Percentiles rank a stretch among this genome's conserved stretches.
These are phyloP conservation scores for Areca catechu DNA, from an alignment of 176 grass and related monocot species.

Conservation along the genomic window DNA sequence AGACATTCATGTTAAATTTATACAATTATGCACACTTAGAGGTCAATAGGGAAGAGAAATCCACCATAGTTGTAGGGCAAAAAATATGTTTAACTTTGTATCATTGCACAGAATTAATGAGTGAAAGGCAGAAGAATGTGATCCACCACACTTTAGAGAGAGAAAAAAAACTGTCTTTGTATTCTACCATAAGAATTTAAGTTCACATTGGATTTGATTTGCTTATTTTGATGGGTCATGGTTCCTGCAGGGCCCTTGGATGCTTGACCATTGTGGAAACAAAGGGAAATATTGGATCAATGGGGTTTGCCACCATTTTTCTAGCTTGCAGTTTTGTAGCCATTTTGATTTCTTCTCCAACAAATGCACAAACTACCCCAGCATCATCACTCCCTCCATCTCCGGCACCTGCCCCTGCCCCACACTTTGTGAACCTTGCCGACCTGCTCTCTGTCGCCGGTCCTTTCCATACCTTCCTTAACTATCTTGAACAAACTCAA, in stretches of 20 bases:
- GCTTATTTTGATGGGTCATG: constrained; percentile 14
- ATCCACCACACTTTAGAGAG: too few relatives aligned
- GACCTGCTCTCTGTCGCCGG: constrained; percentile 78
- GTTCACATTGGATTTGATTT: not conserved
- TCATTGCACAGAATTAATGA: too few relatives aligned
- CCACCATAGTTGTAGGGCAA: too few relatives aligned
- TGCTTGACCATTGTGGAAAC: constrained; percentile 7
- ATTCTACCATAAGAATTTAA: too few relatives aligned
- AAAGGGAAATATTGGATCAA: constrained; percentile 12
- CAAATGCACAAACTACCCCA: constrained; percentile 39
- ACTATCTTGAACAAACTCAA: constrained; percentile 54
- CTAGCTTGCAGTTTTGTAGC: constrained; percentile 29
- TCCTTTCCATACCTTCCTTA: constrained; percentile 73
- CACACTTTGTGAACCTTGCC: constrained; percentile 62
- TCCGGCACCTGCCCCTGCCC: constrained; percentile 52
- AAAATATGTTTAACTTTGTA: too few relatives aligned
- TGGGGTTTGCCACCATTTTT: constrained; percentile 34
- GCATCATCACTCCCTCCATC: constrained; percentile 33
- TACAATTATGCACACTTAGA: too few relatives aligned
- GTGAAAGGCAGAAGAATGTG: too few relatives aligned
- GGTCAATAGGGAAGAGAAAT: too few relatives aligned
- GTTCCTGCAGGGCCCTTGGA: constrained; percentile 35
- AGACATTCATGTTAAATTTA: too few relatives aligned
- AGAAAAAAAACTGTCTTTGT: too few relatives aligned
- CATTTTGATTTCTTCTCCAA: constrained; percentile 34